Percentiles rank a stretch among this genome's conserved stretches.
Evolutionary conservation across 139 green algal genomes (phyloP).

Genomic region (Trebouxia sp.): DNA sequence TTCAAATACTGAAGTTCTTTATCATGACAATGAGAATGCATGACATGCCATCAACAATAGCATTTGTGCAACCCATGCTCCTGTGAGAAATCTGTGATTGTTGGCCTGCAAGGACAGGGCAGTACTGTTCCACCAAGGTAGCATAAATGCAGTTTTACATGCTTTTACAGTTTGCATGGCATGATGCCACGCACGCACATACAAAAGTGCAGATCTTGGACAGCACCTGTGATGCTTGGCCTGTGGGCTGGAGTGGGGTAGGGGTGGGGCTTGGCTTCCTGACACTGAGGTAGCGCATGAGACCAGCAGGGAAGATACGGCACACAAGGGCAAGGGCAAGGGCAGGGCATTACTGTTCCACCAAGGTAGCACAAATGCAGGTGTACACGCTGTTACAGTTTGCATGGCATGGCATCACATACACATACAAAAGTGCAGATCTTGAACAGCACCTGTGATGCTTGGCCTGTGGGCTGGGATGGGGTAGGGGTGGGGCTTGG

Average conservation of each 20-base stretch:
- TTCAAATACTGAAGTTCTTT: too few relatives aligned
- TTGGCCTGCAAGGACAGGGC: too few relatives aligned
- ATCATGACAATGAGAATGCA: too few relatives aligned
- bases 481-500: not conserved
- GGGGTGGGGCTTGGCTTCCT: not conserved
- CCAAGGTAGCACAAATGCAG: too few relatives aligned
- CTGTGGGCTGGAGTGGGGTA: not conserved
- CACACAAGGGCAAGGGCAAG: constrained; percentile 73
- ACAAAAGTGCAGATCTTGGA: not conserved
- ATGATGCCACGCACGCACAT: not conserved
- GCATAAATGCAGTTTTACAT: not conserved
- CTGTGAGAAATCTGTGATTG: too few relatives aligned
- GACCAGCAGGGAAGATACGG: constrained; percentile 70
- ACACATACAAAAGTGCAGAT: not conserved
- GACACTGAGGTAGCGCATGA: constrained; percentile 72
- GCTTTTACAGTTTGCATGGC: not conserved
- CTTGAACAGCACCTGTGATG: not conserved
- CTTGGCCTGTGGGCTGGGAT: not conserved
- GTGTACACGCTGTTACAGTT: not conserved
- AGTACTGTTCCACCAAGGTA: too few relatives aligned
- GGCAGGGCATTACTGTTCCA: too few relatives aligned
- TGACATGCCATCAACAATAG: too few relatives aligned
- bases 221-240: not conserved
- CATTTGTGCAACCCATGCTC: too few relatives aligned
- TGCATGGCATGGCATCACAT: not conserved